Conservation (phyloP, 2,329 filamentous ascomycete species). For the Annulohypoxylon truncatum region DNA sequence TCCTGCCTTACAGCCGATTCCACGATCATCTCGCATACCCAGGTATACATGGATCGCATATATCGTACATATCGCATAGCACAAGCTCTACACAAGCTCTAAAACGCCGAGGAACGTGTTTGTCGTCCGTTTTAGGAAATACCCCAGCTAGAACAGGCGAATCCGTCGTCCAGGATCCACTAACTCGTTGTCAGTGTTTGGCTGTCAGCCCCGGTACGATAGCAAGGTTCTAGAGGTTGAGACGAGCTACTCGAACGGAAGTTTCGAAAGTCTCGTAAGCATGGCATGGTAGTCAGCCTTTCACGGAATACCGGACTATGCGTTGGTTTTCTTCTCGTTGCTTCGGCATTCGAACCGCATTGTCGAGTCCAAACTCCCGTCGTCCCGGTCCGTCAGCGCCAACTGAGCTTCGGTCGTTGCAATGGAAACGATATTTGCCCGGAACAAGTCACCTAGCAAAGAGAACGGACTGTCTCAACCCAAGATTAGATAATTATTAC, state of each 20-base stretch:
- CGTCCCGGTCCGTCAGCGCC: neutral
- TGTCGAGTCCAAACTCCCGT: neutral
- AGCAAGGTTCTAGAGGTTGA: constrained; percentile 37
- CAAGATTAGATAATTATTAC: constrained; percentile 25
- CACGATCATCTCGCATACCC: constrained; percentile 29
- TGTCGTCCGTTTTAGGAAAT: constrained; percentile 33
- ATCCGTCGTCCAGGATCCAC: constrained; percentile 14
- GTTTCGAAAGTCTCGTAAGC: constrained; percentile 35
- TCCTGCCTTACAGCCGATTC: constrained; percentile 16
- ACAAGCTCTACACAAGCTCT: constrained; percentile 28
- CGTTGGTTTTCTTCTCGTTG: neutral
- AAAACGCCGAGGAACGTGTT: constrained; percentile 34
- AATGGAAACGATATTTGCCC: constrained; percentile 21
- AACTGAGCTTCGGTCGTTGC: constrained; percentile 12
- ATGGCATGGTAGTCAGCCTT: constrained; percentile 21
- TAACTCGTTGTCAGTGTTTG: constrained; percentile 28
- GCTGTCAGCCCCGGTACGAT: constrained; percentile 26
- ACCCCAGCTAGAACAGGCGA: constrained; percentile 22
- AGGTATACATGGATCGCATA: constrained; percentile 9
- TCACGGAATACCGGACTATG: constrained; percentile 6
- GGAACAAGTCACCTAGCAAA: constrained; percentile 13
- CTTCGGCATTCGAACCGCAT: constrained; percentile 3
- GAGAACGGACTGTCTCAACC: constrained; percentile 34
- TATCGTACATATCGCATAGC: constrained; percentile 7
- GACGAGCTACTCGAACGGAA: constrained; percentile 39